Percentiles rank a stretch among this genome's conserved stretches.
These are phyloP conservation scores for Chenopodium formosanum DNA, from an alignment of 148 eudicot genomes.

Conservation along the genomic window DNA sequence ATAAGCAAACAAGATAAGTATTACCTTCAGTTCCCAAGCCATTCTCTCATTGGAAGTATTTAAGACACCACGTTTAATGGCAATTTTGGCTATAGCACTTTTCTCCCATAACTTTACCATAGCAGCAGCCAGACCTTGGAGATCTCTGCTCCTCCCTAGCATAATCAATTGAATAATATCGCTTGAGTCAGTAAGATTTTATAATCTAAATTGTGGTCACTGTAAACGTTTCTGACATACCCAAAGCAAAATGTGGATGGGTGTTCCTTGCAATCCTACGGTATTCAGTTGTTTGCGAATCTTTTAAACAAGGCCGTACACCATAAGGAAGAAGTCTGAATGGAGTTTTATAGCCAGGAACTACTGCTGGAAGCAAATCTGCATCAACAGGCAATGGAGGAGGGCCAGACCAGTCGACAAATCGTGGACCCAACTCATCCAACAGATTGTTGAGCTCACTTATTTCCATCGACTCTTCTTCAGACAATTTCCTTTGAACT, in stretches of 20 bases:
- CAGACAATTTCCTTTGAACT: slow-evolving; percentile 38
- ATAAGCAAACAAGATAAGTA: slow-evolving; percentile 1
- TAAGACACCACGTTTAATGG: slow-evolving; percentile 88
- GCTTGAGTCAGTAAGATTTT: slow-evolving; percentile 6
- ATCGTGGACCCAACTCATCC: slow-evolving; percentile 80
- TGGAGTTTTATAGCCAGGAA: slow-evolving; percentile 68
- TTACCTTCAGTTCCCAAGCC: slow-evolving; percentile 92
- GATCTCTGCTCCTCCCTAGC: slow-evolving; percentile 81
- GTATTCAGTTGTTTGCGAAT: slow-evolving; percentile 57
- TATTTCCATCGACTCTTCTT: slow-evolving; percentile 53
- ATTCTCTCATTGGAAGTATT: slow-evolving; percentile 84
- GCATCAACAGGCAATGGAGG: slow-evolving; percentile 89
- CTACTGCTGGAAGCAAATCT: slow-evolving; percentile 75
- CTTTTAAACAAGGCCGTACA: slow-evolving; percentile 45
- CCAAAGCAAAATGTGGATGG: slow-evolving; percentile 95
- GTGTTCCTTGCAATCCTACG: slow-evolving; percentile 67
- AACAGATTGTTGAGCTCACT: slow-evolving; percentile 59
- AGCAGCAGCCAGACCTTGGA: slow-evolving; percentile 89
- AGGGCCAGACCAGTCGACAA: slow-evolving; percentile 79
- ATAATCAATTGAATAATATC: slow-evolving; percentile 23
- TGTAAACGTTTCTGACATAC: slow-evolving; percentile 37
- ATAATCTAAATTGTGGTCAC: not conserved
- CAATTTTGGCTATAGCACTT: slow-evolving; percentile 93
- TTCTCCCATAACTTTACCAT: slow-evolving; percentile 91
- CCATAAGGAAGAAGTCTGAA: slow-evolving; percentile 84